Percentiles rank a stretch among this genome's conserved stretches.
Evolutionary conservation across 495 filamentous ascomycete species (phyloP).

Genomic region (Pyronema omphalodes): DNA sequence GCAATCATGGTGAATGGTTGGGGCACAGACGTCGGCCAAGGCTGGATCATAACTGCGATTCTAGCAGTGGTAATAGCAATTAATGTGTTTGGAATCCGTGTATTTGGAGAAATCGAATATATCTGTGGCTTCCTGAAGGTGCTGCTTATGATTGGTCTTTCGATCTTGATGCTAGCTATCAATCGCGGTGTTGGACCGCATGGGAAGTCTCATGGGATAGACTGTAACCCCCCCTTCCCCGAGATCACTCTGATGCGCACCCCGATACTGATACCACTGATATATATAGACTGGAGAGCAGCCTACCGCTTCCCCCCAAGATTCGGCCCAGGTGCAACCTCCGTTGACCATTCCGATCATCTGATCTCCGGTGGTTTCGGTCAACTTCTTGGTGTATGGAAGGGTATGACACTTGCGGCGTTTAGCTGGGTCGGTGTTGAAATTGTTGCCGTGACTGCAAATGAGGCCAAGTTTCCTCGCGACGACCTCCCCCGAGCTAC

Average conservation of each 20-base stretch:
- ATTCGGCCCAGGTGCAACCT: not conserved
- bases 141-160: slow-evolving; percentile 12
- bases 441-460: slow-evolving; percentile 28
- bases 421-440: slow-evolving; percentile 31
- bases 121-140: slow-evolving; percentile 23
- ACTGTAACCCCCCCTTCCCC: not conserved
- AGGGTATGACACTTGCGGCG: slow-evolving; percentile 27
- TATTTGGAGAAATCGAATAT: slow-evolving; percentile 25
- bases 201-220: slow-evolving; percentile 3
- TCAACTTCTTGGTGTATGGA: slow-evolving; percentile 16
- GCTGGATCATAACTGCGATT: slow-evolving; percentile 15
- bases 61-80: slow-evolving; percentile 16
- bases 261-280: not conserved
- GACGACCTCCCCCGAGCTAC: slow-evolving; percentile 3
- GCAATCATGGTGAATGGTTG: slow-evolving; percentile 19
- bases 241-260: not conserved
- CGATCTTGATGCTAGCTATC: slow-evolving; percentile 19
- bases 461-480: slow-evolving; percentile 17
- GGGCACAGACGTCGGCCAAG: slow-evolving; percentile 9
- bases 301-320: slow-evolving; percentile 12
- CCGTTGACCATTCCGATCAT: not conserved
- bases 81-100: slow-evolving; percentile 22
- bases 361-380: not conserved
- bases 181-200: slow-evolving; percentile 18
- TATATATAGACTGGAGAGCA: slow-evolving; percentile 18